Base-by-base conservation (phyloP, 2,329 filamentous ascomycete species). In the Tolypocladium pustulatum region DNA sequence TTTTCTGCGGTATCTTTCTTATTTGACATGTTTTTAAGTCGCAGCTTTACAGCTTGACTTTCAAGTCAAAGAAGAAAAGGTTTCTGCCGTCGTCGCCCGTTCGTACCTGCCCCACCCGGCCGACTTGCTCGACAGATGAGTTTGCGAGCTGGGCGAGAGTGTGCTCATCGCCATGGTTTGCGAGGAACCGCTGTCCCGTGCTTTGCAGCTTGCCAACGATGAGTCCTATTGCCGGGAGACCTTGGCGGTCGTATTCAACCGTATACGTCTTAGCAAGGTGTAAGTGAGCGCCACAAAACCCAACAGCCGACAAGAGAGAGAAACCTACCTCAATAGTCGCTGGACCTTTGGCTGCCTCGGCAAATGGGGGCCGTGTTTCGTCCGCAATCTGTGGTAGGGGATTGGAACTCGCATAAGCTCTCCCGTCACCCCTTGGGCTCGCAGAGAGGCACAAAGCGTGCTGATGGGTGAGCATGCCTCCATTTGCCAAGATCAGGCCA, bases 381-480 rank as follows among this genome's bases (percentile, higher is more conserved):
- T 61, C 60, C 46, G 36, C 57, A 36, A 32, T 37, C 6, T 20
- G 52, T n/a, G 56, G 62, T 46, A 60, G 55, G 38, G 58, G 62
- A n/a, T 66, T 64, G 46, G 38, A n/a, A 17, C 22, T 13, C 5
- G 61, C 55, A 25, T 70, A 68, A 0, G 2, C 8, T 1, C 56
- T 56, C 2, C 38, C 46, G 25, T 65, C 59, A 15, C 49, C 32
- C 4, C 63, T 60, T 1, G 81, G 78, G 12, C 69, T 63, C 0
- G 71, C 76, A 0, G 83, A 85, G 1, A 89, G 70, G 54, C 82
- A 79, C 0, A 88, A 65, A 3, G 79, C 83, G 65, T 88, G 80
- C 65, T 89, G 83, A 65, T 88, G 85, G 0, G 82, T 85, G n/a
- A 86, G 62, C 36, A 83, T 76, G 0, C 86, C 86, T 0, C 86